Percentiles rank a stretch among this genome's conserved stretches.
Conservation (phyloP, 257 asterid species). For the Agastache rugosa region DNA sequence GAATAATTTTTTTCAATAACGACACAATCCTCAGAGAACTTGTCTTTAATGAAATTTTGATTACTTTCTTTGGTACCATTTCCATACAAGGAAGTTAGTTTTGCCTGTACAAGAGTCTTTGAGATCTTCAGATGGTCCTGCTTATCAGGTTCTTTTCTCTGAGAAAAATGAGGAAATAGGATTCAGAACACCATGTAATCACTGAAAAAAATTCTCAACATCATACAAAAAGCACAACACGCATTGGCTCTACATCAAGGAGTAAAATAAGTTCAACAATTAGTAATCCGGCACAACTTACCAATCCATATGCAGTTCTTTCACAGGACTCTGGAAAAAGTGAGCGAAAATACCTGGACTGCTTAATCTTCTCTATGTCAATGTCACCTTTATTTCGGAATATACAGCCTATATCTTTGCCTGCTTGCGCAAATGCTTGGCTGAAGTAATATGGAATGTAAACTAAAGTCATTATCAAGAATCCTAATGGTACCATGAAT, state of each 20-base stretch:
- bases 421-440: slow-evolving; percentile 93
- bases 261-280: slow-evolving; percentile 17
- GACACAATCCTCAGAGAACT: slow-evolving; percentile 57
- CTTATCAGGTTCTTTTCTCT: slow-evolving; percentile 59
- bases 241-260: slow-evolving; percentile 13
- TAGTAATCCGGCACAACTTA: slow-evolving; percentile 40
- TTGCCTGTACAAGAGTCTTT: slow-evolving; percentile 63
- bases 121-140: slow-evolving; percentile 46
- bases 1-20: slow-evolving; percentile 46
- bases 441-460: slow-evolving; percentile 46
- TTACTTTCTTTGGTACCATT: slow-evolving; percentile 51
- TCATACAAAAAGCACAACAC: slow-evolving; percentile 10
- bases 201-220: slow-evolving; percentile 11
- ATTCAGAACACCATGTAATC: slow-evolving; percentile 5
- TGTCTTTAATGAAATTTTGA: slow-evolving; percentile 45
- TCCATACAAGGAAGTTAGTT: slow-evolving; percentile 66
- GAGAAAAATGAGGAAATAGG: slow-evolving; percentile 36
- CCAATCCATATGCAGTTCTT: slow-evolving; percentile 47
- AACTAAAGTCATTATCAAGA: slow-evolving; percentile 31
- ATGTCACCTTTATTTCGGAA: slow-evolving; percentile 66
- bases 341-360: slow-evolving; percentile 69
- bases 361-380: slow-evolving; percentile 68
- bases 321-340: slow-evolving; percentile 56
- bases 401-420: slow-evolving; percentile 64
- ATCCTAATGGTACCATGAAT: not conserved